A percentile compares a stretch with the other conserved stretches of the same genome.
phyloP scores from a whole-genome alignment of 305 asterid species.

The Fraxinus velutina region DNA sequence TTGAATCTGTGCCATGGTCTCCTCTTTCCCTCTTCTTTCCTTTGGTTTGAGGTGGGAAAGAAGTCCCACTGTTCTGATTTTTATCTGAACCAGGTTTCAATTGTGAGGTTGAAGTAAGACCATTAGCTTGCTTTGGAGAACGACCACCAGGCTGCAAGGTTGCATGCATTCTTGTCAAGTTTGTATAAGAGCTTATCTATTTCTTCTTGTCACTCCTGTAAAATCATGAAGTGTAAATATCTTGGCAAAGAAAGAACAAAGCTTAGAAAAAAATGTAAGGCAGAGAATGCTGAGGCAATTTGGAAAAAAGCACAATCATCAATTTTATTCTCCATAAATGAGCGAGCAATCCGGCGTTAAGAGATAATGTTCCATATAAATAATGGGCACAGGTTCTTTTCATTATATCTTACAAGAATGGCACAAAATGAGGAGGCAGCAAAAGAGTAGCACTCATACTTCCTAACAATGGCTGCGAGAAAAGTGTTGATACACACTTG shows the following conservation, averaged over 20 bases:
- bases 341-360: not conserved
- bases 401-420: not conserved
- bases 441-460: not conserved
- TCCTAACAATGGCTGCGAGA: not conserved
- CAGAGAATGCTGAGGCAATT: slow-evolving; percentile 76
- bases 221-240: slow-evolving; percentile 1
- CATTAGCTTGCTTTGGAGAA: slow-evolving; percentile 68
- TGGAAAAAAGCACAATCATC: slow-evolving; percentile 89
- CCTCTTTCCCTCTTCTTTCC: slow-evolving; percentile 91
- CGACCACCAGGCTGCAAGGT: slow-evolving; percentile 66
- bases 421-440: not conserved
- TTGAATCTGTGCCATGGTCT: slow-evolving; percentile 58
- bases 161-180: slow-evolving; percentile 66
- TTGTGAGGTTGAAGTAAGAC: slow-evolving; percentile 54
- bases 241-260: not conserved
- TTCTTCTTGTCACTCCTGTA: slow-evolving; percentile 76
- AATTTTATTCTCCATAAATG: not conserved
- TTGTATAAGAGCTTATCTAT: slow-evolving; percentile 53
- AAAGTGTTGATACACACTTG: not conserved
- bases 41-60: slow-evolving; percentile 59
- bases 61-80: slow-evolving; percentile 50
- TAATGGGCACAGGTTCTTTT: not conserved
- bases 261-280: slow-evolving; percentile 45
- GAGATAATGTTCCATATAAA: not conserved
- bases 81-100: slow-evolving; percentile 55